These are phyloP conservation scores for Streptanthus diversifolius DNA, from an alignment of 345 rosid genomes.

Conservation along the genomic window DNA sequence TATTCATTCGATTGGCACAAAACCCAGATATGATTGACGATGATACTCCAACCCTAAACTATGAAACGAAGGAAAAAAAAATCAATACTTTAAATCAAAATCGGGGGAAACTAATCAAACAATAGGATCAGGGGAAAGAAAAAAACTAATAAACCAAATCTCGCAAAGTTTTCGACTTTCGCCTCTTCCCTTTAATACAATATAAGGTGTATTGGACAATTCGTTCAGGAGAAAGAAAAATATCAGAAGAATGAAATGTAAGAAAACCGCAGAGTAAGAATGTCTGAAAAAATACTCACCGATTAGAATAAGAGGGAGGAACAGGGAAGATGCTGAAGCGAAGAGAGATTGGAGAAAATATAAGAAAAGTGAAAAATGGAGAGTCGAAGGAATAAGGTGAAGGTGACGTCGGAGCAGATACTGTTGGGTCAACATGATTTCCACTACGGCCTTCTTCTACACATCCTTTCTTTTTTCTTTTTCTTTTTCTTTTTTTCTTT, in stretches of 20 bases:
- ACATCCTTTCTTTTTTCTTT: not conserved
- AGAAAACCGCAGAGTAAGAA: not conserved
- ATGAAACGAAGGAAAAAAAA: not conserved
- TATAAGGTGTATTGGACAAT: not conserved
- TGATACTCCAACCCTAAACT: not conserved
- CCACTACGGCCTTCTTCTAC: slow-evolving; percentile 38
- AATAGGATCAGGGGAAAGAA: not conserved
- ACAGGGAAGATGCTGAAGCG: not conserved
- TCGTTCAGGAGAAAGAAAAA: not conserved
- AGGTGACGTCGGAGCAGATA: slow-evolving; percentile 38
- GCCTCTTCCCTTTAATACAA: not conserved
- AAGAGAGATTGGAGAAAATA: slow-evolving; percentile 1
- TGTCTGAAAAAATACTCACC: slow-evolving; percentile 6
- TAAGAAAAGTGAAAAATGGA: not conserved
- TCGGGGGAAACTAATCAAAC: not conserved
- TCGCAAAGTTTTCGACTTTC: not conserved
- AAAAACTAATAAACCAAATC: not conserved
- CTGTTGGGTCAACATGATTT: slow-evolving; percentile 53
- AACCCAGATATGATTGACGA: slow-evolving; percentile 15
- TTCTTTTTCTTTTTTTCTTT: not conserved
- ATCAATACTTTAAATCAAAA: not conserved
- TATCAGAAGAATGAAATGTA: not conserved
- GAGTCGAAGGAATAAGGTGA: slow-evolving; percentile 19
- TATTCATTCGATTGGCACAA: not conserved
- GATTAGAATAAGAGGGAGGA: slow-evolving; percentile 12